These are phyloP conservation scores for Rhodosporidiobolus sp. DNA, from an alignment of 768 basidiomycete species.

Conservation along the genomic window DNA sequence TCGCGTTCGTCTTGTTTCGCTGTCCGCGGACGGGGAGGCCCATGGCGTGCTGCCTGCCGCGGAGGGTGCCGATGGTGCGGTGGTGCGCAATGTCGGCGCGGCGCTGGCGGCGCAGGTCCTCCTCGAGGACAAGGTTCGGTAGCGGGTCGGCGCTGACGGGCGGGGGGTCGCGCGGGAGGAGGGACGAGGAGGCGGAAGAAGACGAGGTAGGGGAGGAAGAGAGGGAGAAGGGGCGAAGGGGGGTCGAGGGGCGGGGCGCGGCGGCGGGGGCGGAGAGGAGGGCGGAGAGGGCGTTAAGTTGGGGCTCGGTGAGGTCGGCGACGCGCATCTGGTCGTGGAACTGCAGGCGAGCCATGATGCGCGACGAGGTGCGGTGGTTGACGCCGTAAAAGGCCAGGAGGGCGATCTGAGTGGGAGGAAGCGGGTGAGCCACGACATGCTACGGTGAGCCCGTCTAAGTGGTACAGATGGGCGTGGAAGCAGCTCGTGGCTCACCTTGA, in stretches of 20 bases:
- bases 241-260: conserved; percentile 59
- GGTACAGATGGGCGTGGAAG: too few species aligned
- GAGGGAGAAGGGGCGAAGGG: conserved; percentile 29
- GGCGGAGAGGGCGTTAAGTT: conserved; percentile 86
- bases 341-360: conserved; percentile 84
- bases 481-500: conserved; percentile 60
- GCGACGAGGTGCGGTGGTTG: conserved; percentile 67
- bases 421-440: neutral
- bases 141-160: conserved; percentile 58
- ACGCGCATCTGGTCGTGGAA: conserved; percentile 84
- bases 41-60: conserved; percentile 90
- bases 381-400: conserved; percentile 86
- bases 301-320: conserved; percentile 73
- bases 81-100: conserved; percentile 90
- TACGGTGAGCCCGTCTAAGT: too few species aligned
- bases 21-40: conserved; percentile 91
- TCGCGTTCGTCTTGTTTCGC: conserved; percentile 83
- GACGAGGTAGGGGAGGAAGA: conserved; percentile 52
- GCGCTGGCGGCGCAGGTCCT: conserved; percentile 74
- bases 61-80: conserved; percentile 88
- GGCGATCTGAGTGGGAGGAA: conserved; percentile 63
- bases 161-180: conserved; percentile 19
- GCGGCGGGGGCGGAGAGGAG: conserved; percentile 88
- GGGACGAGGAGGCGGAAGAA: conserved; percentile 44
- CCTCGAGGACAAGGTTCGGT: conserved; percentile 75